phyloP scores from a whole-genome alignment of 169 alveolate genomes.

The Condylostoma magnum region DNA sequence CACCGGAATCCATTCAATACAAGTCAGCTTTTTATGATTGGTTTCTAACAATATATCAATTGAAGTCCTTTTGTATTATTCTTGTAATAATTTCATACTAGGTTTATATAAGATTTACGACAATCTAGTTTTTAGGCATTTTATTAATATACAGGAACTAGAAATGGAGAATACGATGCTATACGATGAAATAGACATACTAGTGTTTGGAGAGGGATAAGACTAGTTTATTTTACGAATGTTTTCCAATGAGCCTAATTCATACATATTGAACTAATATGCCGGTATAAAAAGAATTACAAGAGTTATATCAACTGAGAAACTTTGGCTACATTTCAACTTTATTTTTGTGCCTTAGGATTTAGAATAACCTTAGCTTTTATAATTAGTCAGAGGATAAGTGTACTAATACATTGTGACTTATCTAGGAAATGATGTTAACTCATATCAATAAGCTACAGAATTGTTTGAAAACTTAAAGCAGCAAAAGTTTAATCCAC shows the following conservation, averaged over 20 bases:
- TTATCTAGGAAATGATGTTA: slow-evolving; percentile 3
- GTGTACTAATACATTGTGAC: slow-evolving; percentile 14
- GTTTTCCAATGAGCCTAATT: not conserved
- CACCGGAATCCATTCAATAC: slow-evolving; percentile 68
- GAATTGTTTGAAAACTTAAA: slow-evolving; percentile 18
- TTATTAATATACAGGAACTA: not conserved
- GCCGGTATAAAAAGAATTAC: slow-evolving; percentile 1
- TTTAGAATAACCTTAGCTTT: not conserved
- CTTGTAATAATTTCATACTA: too few species aligned
- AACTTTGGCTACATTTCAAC: slow-evolving; percentile 14
- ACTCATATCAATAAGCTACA: not conserved
- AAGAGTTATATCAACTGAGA: not conserved
- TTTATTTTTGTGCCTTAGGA: not conserved
- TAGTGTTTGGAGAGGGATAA: slow-evolving; percentile 27
- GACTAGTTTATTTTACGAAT: slow-evolving; percentile 13
- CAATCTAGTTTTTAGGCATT: too few species aligned
- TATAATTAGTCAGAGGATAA: not conserved
- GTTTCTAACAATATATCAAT: slow-evolving; percentile 49
- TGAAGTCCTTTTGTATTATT: too few species aligned
- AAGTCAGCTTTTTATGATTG: too few species aligned
- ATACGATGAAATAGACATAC: slow-evolving; percentile 5
- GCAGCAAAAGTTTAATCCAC: slow-evolving; percentile 2
- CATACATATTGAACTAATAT: not conserved
- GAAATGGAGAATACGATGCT: not conserved
- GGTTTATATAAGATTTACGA: too few species aligned